phyloP scores from a whole-genome alignment of 176 grass and related monocot genomes.

The Carex pumila region DNA sequence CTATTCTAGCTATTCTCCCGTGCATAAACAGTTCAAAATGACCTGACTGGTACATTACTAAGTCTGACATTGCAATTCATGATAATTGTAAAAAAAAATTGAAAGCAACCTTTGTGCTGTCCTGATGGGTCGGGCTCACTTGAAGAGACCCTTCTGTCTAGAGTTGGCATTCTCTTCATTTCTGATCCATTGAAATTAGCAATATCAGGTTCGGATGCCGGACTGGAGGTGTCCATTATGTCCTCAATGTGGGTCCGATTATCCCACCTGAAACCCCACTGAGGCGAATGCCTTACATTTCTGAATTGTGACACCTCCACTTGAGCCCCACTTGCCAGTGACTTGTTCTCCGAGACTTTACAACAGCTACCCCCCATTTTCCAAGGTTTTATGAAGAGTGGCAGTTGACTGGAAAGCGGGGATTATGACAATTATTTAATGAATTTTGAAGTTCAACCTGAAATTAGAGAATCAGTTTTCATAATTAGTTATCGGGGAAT shows the following conservation, averaged over 20 bases:
- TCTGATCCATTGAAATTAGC: constrained; percentile 21
- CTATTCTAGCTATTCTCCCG: too few relatives aligned
- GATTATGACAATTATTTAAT: background rate
- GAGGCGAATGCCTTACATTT: constrained; percentile 70
- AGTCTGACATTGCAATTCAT: background rate
- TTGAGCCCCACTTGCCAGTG: constrained; percentile 36
- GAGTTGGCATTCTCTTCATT: constrained; percentile 11
- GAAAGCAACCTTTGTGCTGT: background rate
- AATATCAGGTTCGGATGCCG: background rate
- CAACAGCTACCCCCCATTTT: constrained; percentile 92
- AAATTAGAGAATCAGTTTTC: background rate
- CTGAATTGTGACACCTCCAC: constrained; percentile 59
- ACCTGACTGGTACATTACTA: background rate
- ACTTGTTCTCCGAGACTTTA: constrained; percentile 50
- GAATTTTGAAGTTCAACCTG: background rate
- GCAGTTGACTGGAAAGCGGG: background rate
- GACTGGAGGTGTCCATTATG: constrained; percentile 49
- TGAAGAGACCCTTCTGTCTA: background rate
- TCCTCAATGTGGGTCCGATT: constrained; percentile 89
- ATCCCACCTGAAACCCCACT: constrained; percentile 84
- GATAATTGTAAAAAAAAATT: background rate
- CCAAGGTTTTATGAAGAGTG: background rate
- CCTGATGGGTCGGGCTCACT: background rate
- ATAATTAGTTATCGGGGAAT: background rate
- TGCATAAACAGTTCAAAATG: background rate